These are phyloP conservation scores for Epichloe hybrida DNA, from an alignment of 2,329 filamentous ascomycete genomes.

Conservation along the genomic window DNA sequence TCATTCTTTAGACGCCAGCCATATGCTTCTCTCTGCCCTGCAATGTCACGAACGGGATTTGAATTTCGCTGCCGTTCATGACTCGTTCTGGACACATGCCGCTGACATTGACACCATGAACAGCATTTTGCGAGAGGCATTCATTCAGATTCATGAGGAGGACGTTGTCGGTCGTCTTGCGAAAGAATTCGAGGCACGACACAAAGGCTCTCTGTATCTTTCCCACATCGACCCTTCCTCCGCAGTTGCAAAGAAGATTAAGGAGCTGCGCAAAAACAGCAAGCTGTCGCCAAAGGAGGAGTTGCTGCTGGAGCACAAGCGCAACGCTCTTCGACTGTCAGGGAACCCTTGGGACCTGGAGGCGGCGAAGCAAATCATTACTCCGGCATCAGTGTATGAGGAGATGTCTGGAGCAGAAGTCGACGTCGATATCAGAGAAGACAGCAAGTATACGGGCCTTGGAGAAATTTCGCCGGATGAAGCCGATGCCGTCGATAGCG, in stretches of 20 bases:
- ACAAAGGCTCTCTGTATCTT: conserved; percentile 66
- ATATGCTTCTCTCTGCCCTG: conserved; percentile 88
- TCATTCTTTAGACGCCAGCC: conserved; percentile 93
- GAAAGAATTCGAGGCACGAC: conserved; percentile 69
- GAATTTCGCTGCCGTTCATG: conserved; percentile 85
- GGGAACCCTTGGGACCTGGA: conserved; percentile 51
- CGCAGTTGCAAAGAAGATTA: conserved; percentile 29
- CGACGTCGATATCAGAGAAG: conserved; percentile 34
- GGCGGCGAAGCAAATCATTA: conserved; percentile 61
- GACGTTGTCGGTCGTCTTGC: conserved; percentile 72
- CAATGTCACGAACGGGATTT: conserved; percentile 67
- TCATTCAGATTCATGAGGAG: conserved; percentile 83
- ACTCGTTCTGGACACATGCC: conserved; percentile 98
- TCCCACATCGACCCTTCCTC: conserved; percentile 38
- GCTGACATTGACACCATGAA: conserved; percentile 75
- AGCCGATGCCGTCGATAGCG: conserved; percentile 8
- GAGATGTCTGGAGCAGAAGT: conserved; percentile 37
- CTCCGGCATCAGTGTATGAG: conserved; percentile 63
- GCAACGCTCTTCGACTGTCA: conserved; percentile 56
- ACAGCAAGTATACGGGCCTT: conserved; percentile 30
- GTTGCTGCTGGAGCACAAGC: conserved; percentile 55
- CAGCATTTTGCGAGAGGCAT: conserved; percentile 70
- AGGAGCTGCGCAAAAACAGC: conserved; percentile 23
- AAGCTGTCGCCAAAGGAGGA: conserved; percentile 42
- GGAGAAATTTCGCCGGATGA: conserved; percentile 29